Conservation (phyloP, 352 stramenopile genomes). For the Pythium vanterpoolii region DNA sequence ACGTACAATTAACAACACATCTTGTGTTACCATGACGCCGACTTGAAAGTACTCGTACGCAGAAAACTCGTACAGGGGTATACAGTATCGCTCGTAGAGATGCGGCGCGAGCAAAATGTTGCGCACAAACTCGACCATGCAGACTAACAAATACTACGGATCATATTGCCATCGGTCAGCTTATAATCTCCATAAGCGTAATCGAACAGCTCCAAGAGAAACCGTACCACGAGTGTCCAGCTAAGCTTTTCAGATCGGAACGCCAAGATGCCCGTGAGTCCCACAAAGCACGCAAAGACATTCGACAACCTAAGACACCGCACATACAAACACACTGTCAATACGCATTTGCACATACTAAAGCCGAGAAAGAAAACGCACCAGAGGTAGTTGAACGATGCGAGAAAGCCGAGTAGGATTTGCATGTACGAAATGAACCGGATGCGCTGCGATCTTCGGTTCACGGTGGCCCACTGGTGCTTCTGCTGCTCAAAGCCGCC, state of each 20-base stretch:
- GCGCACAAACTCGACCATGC: constrained; percentile 63
- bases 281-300: constrained; percentile 68
- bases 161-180: background rate
- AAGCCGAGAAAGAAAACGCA: constrained; percentile 14
- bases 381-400: constrained; percentile 74
- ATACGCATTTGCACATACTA: background rate
- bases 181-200: background rate
- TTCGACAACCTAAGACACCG: constrained; percentile 43
- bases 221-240: constrained; percentile 70
- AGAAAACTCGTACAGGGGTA: constrained; percentile 54
- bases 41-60: constrained; percentile 78
- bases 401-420: constrained; percentile 49
- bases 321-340: background rate
- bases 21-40: constrained; percentile 52
- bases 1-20: constrained; percentile 70
- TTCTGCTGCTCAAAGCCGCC: constrained; percentile 81
- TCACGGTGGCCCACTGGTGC: constrained; percentile 59
- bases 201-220: background rate
- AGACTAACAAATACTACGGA: constrained; percentile 61
- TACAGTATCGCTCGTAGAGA: constrained; percentile 55
- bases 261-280: constrained; percentile 60
- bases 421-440: constrained; percentile 59
- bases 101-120: constrained; percentile 66
- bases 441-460: constrained; percentile 60
- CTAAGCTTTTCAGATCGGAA: constrained; percentile 74